phyloP scores from a whole-genome alignment of 1,139 yeast genomes.

The Candida smagusa region DNA sequence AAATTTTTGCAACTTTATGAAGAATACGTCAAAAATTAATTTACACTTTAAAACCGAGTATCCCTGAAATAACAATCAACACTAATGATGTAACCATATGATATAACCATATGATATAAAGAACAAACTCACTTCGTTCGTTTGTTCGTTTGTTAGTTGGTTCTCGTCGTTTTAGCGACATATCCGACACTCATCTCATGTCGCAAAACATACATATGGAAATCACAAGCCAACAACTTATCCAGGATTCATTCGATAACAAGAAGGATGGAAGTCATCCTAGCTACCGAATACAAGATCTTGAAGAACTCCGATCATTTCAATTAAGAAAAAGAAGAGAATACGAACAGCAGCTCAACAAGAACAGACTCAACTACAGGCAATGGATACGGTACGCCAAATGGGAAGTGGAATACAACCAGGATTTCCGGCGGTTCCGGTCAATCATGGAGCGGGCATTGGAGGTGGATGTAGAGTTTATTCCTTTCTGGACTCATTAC shows the following conservation, averaged over 20 bases:
- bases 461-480: conserved; percentile 66
- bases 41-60: too few species aligned
- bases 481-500: conserved; percentile 86
- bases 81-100: too few species aligned
- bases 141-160: too few species aligned
- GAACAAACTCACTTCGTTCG: too few species aligned
- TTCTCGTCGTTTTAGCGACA: background rate
- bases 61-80: too few species aligned
- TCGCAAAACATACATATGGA: conserved; percentile 9
- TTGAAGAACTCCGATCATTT: conserved; percentile 73
- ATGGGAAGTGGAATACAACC: conserved; percentile 76
- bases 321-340: conserved; percentile 78
- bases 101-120: too few species aligned
- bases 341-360: conserved; percentile 79
- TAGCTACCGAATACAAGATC: conserved; percentile 61
- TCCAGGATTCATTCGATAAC: conserved; percentile 34
- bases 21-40: too few species aligned
- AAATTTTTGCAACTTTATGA: too few species aligned
- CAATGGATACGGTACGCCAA: conserved; percentile 94
- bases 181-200: background rate
- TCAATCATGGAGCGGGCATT: conserved; percentile 87
- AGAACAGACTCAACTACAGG: conserved; percentile 75
- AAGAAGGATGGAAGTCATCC: conserved; percentile 37
- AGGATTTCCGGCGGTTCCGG: conserved; percentile 71
- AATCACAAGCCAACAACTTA: conserved; percentile 35